Evolutionary conservation across 371 early-diverging fungal species (phyloP), one percentile per base, ranked within the genome.

Genomic region (Mucor velutinosus): DNA sequence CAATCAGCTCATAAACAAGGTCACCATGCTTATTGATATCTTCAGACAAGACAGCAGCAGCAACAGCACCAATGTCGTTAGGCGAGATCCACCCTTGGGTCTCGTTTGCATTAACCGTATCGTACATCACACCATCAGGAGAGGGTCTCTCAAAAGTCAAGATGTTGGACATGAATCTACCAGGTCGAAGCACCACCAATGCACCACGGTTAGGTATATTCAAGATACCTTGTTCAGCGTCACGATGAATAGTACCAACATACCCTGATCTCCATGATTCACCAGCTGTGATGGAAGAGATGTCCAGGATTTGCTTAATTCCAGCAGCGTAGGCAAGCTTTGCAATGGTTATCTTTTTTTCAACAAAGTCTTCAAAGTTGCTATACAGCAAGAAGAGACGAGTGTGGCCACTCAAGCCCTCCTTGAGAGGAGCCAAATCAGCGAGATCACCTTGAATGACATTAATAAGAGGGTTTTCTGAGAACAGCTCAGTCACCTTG

Each of bases 151-250:
- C 47, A 49, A 59, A 43, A 0, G 55, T 55, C 21, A 71, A n/a
- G 0, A 63, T 4, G 32, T 80, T 80, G n/a, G 76, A 62, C 73
- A 79, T 74, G 67, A 78, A 81, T 7, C 60, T 53, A 23, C 62
- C 63, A 1, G 81, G 81, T n/a, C 81, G 74, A 7, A 81, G 68
- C 0, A 74, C 57, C 2, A 81, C 76, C 43, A 65, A 69, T 3
- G 15, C 2, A 19, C 71, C 73, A 17, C 76, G 67, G n/a, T 73
- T 60, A 2, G 75, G 73, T 4, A 73, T 55, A 11, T 61, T 58
- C 43, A 60, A 64, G 21, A 80, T 75, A 0, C 51, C 66, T 35
- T 76, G 58, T 49, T 81, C 81, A 23, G 70, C 64, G 11, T 57
- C 33, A 15, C 55, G 53, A 60, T 81, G 81, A 2, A 32, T 12